A percentile compares a stretch with the other conserved stretches of the same genome.
Conservation (phyloP, 179 eudicot genomes). For the Silene vulgaris region DNA sequence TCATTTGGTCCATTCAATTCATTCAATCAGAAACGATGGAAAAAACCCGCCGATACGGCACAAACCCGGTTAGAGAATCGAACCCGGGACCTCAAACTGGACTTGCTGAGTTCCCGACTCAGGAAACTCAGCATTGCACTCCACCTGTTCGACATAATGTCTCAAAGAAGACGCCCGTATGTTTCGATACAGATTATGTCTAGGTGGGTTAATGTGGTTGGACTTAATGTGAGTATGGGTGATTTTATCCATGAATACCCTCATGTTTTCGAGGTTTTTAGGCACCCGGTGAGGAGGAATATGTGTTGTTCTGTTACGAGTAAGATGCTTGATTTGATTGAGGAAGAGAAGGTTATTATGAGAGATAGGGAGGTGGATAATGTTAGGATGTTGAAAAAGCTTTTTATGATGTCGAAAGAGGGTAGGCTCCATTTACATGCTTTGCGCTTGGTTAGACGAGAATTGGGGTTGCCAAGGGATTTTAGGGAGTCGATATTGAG, state of each 20-base stretch:
- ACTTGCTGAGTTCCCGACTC: conserved; percentile 30
- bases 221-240: conserved; percentile 43
- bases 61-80: conserved; percentile 63
- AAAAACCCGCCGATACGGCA: conserved; percentile 60
- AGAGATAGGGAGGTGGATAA: conserved; percentile 39
- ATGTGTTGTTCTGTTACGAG: conserved; percentile 46
- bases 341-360: conserved; percentile 41
- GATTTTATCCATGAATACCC: conserved; percentile 47
- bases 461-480: conserved; percentile 59
- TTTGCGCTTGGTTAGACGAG: conserved; percentile 55
- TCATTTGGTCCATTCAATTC: conserved; percentile 52
- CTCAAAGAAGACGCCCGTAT: conserved; percentile 41
- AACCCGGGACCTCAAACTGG: conserved; percentile 61
- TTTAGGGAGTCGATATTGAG: conserved; percentile 55
- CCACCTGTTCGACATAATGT: conserved; percentile 51
- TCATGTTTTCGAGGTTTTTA: conserved; percentile 59
- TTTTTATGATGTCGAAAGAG: conserved; percentile 57
- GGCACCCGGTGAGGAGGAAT: conserved; percentile 51
- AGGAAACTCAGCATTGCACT: conserved; percentile 48
- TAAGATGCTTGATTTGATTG: conserved; percentile 41
- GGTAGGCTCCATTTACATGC: conserved; percentile 66
- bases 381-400: conserved; percentile 50
- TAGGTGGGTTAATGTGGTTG: conserved; percentile 54
- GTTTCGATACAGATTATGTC: conserved; percentile 57
- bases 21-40: conserved; percentile 50